Evolutionary conservation across 371 early-diverging fungal species (phyloP).

Genomic region (Mucor piriformis): DNA sequence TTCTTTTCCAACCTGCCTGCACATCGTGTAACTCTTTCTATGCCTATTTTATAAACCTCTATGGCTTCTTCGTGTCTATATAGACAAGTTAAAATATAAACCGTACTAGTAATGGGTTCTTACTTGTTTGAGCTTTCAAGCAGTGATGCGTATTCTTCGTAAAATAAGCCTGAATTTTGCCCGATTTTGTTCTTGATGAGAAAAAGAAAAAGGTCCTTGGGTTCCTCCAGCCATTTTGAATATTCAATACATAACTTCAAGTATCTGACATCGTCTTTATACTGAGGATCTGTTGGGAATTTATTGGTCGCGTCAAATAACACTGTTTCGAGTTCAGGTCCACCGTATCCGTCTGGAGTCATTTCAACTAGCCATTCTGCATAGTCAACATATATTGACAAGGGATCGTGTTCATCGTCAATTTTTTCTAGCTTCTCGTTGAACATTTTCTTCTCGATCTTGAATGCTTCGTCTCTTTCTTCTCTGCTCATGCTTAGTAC

Average conservation of each 20-base stretch:
- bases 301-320: slow-evolving; percentile 62
- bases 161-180: slow-evolving; percentile 62
- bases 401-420: slow-evolving; percentile 66
- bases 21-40: slow-evolving; percentile 58
- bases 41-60: slow-evolving; percentile 54
- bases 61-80: slow-evolving; percentile 59
- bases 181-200: slow-evolving; percentile 77
- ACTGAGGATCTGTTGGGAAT: slow-evolving; percentile 66
- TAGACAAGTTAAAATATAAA: no score
- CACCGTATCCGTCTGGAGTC: slow-evolving; percentile 67
- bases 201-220: slow-evolving; percentile 71
- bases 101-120: no score
- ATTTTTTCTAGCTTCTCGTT: slow-evolving; percentile 49
- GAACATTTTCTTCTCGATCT: slow-evolving; percentile 45
- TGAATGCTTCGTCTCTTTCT: slow-evolving; percentile 37
- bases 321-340: slow-evolving; percentile 54
- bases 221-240: slow-evolving; percentile 54
- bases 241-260: slow-evolving; percentile 76
- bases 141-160: slow-evolving; percentile 77
- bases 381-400: slow-evolving; percentile 74
- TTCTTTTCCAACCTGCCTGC: slow-evolving; percentile 42
- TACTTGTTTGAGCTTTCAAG: slow-evolving; percentile 59
- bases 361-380: slow-evolving; percentile 73
- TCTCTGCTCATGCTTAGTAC: slow-evolving; percentile 34
- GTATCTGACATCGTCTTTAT: slow-evolving; percentile 80